These are phyloP conservation scores for Avena insularis DNA, from an alignment of 176 grass and related monocot genomes.

Conservation along the genomic window DNA sequence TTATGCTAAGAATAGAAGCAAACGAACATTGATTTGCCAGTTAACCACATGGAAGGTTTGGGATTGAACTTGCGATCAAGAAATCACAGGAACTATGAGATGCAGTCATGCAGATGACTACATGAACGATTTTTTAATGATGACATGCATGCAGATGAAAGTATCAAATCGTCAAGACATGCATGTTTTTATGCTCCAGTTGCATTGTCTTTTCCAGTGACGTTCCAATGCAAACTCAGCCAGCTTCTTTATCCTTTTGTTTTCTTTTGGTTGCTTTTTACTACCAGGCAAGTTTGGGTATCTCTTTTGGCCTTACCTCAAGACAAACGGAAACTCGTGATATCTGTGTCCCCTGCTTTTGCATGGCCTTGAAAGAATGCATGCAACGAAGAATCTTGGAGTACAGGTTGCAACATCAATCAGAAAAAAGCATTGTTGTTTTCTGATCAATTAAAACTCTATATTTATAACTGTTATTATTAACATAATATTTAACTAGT, in stretches of 20 bases:
- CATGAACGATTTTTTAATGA: constrained; percentile 11
- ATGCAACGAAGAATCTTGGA: constrained; percentile 63
- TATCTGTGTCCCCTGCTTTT: constrained; percentile 60
- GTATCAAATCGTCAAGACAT: constrained; percentile 19
- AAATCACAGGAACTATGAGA: not conserved
- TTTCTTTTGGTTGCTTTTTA: constrained; percentile 53
- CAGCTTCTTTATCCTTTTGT: constrained; percentile 36
- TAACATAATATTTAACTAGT: not conserved
- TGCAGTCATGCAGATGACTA: not conserved
- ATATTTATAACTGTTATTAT: not conserved
- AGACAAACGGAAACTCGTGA: constrained; percentile 65
- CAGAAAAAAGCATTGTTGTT: constrained; percentile 40
- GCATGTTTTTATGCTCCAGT: constrained; percentile 26
- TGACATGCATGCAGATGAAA: not conserved
- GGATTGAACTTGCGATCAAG: not conserved
- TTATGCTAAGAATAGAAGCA: not conserved
- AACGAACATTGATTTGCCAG: not conserved
- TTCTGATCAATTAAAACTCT: not conserved
- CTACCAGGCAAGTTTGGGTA: constrained; percentile 42
- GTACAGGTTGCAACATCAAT: constrained; percentile 58
- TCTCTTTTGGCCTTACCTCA: constrained; percentile 54
- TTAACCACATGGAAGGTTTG: not conserved
- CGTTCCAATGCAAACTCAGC: constrained; percentile 36
- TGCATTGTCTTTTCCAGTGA: constrained; percentile 42
- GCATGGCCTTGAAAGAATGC: constrained; percentile 61